Evolutionary conservation across 1,284 basidiomycete genomes (phyloP), one percentile per base, ranked within the genome.

Genomic region (Ustilago shanxiensis): DNA sequence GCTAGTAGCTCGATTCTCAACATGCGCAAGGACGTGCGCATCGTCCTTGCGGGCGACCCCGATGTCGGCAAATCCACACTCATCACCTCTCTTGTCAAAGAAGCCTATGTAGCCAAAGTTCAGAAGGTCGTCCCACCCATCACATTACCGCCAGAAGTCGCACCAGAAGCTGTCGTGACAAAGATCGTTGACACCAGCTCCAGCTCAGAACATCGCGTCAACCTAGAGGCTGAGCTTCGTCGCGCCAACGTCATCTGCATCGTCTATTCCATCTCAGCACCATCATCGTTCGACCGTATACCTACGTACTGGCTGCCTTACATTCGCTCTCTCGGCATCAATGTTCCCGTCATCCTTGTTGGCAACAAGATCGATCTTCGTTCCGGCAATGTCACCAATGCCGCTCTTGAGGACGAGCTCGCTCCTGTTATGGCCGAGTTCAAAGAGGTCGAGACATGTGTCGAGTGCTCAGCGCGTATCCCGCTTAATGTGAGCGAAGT

Each of bases 241-340:
- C 93, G 97, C 84, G 95, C 95, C 20, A 95, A 98, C 88, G 97
- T 98, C 83, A 98, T 99, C 74, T 97, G 94, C 84, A 92, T 99
- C 63, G 96, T 99, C 56, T 85, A 99, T 86, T 92, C 94, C 33
- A 95, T 98, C 83, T 94, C 96, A 87, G 94, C 95, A 82, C 92
- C 95, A 20, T 92, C 93, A 79, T 95, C 95, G 18, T 98, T 99
- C 87, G 95, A 98, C 87, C 92, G 96, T 65, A 95, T 99, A 87
- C 94, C 95, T 31, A 92, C 95, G n/a, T 98, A 95, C 87, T 99
- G 96, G 96, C 89, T 99, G 60, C 96, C 96, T n/a, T 92, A 94
- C 82, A 97, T 99, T 87, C 91, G 95, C 50, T 93, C 95, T 79
- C 89, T 98, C 29, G 96, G 96, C 68, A 93, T 66, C 66, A 85